Base-by-base conservation (phyloP, 306 rosid species). In the Cucumis hystrix region DNA sequence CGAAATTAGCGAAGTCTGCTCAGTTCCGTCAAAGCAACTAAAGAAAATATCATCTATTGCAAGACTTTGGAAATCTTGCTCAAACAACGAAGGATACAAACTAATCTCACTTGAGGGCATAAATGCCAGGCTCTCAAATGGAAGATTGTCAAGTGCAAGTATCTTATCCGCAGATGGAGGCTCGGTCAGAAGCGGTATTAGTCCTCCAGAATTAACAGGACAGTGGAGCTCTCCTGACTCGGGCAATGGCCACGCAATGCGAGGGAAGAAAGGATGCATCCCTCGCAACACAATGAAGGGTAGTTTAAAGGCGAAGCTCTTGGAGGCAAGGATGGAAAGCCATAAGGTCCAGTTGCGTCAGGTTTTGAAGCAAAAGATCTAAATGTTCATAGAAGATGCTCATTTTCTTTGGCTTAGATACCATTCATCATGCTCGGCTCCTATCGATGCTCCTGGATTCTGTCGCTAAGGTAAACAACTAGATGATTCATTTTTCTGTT, bases 251-350 rank as follows among this genome's bases (percentile, higher is more conserved):
- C 88, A 88, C 11, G 41, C 68, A 3, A 28, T 39, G 49, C 89
- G 88, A 63, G 97, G 98, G 76, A 90, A 80, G 89, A 91, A 91
- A 62, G 96, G 97, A 21, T 91, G 96, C 89, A 91, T 90, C 59
- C 97, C 98, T 76, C 91, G 87, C 25, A 79, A 65, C 6, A 83
- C 87, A 4, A 88, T 84, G 81, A 93, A 93, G 86, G 87, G 84
- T 78, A 91, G 97, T 82, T 87, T 93, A 87, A 93, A 91, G 87
- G 85, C 94, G 28, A 89, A 85, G 86, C 94, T 93, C 60, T 30
- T 93, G 80, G 98, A 93, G 87, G 97, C 98, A 43, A 91, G 98
- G 84, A 86, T 90, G 86, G 98, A 90, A 79, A 87, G 90, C 82
- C 93, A 91, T 78, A 93, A 90, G 79, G 79, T 91, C 75, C 96